These are phyloP conservation scores for Wolfiporia cocos DNA, from an alignment of 1,284 basidiomycete species.

Conservation along the genomic window DNA sequence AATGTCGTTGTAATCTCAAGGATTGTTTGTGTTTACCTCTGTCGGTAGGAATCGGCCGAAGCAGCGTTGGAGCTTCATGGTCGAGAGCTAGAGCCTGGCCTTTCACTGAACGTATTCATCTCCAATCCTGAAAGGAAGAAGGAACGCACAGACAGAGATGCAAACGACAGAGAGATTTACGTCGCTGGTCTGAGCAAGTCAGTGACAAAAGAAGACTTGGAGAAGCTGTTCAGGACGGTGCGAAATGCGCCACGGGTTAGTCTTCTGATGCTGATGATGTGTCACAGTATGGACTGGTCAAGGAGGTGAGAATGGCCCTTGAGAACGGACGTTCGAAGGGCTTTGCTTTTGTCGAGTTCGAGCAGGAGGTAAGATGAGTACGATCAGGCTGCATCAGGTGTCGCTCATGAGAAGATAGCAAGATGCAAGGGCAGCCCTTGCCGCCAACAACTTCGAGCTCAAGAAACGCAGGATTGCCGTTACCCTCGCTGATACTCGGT, in stretches of 20 bases:
- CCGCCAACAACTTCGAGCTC: constrained; percentile 79
- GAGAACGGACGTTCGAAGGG: constrained; percentile 77
- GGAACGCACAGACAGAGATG: constrained; percentile 80
- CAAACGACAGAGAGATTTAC: constrained; percentile 80
- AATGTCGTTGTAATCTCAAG: not conserved
- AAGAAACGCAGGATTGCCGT: constrained; percentile 84
- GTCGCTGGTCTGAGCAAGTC: constrained; percentile 79
- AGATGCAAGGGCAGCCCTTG: constrained; percentile 66
- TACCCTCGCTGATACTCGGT: constrained; percentile 74
- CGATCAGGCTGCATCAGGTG: no score
- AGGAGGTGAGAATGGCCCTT: constrained; percentile 72
- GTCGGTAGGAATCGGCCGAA: constrained; percentile 60
- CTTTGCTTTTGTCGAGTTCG: constrained; percentile 92
- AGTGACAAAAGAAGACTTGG: constrained; percentile 67
- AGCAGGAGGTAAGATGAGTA: constrained; percentile 60
- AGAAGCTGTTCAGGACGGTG: constrained; percentile 72
- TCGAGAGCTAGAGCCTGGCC: constrained; percentile 62
- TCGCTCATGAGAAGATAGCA: no score
- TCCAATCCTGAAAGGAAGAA: constrained; percentile 91
- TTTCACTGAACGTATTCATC: constrained; percentile 73
- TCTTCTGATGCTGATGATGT: not conserved
- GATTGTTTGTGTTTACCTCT: not conserved
- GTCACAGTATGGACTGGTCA: constrained; percentile 72
- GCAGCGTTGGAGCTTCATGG: constrained; percentile 76
- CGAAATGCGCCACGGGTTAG: constrained; percentile 13